phyloP scores from a whole-genome alignment of 257 asterid species.

The Solanum lycopersicoides region DNA sequence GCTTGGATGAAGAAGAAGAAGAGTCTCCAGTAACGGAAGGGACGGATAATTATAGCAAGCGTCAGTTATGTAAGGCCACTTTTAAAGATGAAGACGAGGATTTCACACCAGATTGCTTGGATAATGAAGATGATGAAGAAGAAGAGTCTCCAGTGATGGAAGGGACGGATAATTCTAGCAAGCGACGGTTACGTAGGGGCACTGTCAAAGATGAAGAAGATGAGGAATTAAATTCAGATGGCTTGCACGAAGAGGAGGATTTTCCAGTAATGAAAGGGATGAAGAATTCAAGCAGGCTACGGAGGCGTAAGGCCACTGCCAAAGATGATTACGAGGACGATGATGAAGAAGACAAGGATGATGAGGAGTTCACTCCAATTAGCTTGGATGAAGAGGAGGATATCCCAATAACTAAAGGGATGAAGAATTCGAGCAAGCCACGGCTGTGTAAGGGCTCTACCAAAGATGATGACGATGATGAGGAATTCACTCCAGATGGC shows the following conservation, averaged over 20 bases:
- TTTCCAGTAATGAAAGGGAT: constrained; percentile 9
- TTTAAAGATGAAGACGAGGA: constrained; percentile 26
- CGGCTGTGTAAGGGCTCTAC: not conserved
- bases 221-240: constrained; percentile 26
- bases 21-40: not conserved
- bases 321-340: constrained; percentile 7
- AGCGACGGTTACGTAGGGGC: constrained; percentile 2
- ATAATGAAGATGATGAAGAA: not conserved
- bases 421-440: constrained; percentile 14
- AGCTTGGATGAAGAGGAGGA: constrained; percentile 27
- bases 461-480: constrained; percentile 24
- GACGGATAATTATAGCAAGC: constrained; percentile 9
- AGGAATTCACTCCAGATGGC: constrained; percentile 29
- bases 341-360: constrained; percentile 11
- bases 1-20: constrained; percentile 1
- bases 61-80: constrained; percentile 1
- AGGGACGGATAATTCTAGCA: constrained; percentile 9
- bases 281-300: constrained; percentile 4
- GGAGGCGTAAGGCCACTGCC: not conserved
- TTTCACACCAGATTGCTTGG: constrained; percentile 20
- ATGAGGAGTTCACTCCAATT: constrained; percentile 29
- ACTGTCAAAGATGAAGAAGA: constrained; percentile 15
- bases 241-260: constrained; percentile 27
- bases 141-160: constrained; percentile 11
- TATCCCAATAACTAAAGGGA: constrained; percentile 5